A percentile compares a stretch with the other conserved stretches of the same genome.
Evolutionary conservation across 139 green algal genomes (phyloP).

Genomic region (Tetradesmus obliquus): DNA sequence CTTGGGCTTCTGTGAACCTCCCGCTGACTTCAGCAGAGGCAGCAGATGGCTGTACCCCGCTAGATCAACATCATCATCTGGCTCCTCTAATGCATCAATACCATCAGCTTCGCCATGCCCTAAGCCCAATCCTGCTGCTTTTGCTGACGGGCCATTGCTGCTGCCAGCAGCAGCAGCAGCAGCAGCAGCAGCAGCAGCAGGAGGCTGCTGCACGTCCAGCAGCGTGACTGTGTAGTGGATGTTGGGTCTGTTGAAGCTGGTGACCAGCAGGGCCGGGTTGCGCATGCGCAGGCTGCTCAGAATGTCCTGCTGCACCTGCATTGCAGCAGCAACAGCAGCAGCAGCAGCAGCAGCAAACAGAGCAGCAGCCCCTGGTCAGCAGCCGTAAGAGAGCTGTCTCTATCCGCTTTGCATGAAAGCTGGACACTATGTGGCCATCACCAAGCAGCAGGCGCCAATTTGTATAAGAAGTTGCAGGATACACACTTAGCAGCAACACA

Average conservation of each 20-base stretch:
- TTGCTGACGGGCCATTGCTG: background rate
- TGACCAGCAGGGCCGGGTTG: constrained; percentile 48
- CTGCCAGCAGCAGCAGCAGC: background rate
- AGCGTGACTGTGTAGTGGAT: constrained; percentile 64
- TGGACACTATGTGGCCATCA: background rate
- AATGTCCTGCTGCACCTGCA: constrained; percentile 73
- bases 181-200: background rate
- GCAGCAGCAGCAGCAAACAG: background rate
- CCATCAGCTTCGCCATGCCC: background rate
- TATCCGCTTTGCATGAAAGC: no score
- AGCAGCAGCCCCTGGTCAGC: no score
- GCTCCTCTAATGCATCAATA: background rate
- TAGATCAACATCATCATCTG: constrained; percentile 14
- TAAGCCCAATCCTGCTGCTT: background rate
- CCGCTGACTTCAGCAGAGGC: background rate
- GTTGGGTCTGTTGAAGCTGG: constrained; percentile 73
- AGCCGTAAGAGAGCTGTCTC: no score
- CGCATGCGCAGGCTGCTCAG: constrained; percentile 53
- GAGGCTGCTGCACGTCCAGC: constrained; percentile 12
- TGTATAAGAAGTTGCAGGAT: background rate
- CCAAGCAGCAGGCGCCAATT: background rate
- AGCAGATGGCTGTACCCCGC: constrained; percentile 19
- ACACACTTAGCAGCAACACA: background rate
- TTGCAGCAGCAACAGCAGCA: background rate
- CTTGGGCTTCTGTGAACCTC: background rate